Evolutionary conservation across 2,329 filamentous ascomycete genomes (phyloP), one percentile per base, ranked within the genome.

Genomic region (Diaporthe vaccinii): DNA sequence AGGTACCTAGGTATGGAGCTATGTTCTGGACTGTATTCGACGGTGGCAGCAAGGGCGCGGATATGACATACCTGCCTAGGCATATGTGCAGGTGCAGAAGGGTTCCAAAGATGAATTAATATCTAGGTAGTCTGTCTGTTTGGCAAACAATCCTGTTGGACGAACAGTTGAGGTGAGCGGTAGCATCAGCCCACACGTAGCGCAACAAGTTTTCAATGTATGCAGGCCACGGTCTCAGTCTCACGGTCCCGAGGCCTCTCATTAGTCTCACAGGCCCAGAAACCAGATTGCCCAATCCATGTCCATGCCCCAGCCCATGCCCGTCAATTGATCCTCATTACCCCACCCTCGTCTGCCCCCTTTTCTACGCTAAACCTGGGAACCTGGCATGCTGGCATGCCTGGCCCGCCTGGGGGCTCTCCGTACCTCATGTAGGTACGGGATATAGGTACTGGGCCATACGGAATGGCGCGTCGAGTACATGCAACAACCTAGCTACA

Each of bases 311-410:
- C 34, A 22, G 41, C 41, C 61, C 61, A 46, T 28, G 61, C 61
- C 44, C 44, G 62, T 67, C 62, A 67, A 67, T 67, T 67, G 62
- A 67, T 67, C 44, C 62, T 67, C 62, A 36, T 67, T 67, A 51
- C 62, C 62, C 62, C 62, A 67, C 62, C 62, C 62, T 67, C 44
- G 28, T 67, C 44, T 67, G 62, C 62, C 62, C 62, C 62, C 44
- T 51, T 67, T 67, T 67, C 17, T 25, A 12, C 62, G 62, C 62
- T 67, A 67, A 25, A 67, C 62, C 62, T 67, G 41, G 44, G 62
- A 46, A 34, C 44, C 62, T 36, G 44, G 62, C 41, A 15, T 44
- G 41, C 62, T 36, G 44, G 62, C 41, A 15, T 44, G 41, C 41
- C 41, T 44, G 41, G 41, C 41, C 41, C 4, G 41, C 41, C 17